These are phyloP conservation scores for Myochromella boudieri DNA, from an alignment of 768 basidiomycete genomes.

Conservation along the genomic window DNA sequence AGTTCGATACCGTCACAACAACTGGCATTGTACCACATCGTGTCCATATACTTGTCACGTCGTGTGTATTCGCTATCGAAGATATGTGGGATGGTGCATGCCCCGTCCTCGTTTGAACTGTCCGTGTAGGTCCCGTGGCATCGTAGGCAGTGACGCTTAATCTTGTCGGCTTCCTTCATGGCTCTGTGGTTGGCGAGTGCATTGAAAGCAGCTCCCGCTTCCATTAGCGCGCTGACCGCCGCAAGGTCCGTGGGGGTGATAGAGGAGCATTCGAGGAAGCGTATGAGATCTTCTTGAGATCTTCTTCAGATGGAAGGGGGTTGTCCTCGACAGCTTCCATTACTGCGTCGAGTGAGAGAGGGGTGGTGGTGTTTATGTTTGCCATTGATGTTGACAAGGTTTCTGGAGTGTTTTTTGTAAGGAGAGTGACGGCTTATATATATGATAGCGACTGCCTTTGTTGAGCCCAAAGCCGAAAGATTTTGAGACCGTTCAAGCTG, in stretches of 20 bases:
- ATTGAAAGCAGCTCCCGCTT: slow-evolving; percentile 1
- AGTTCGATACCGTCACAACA: slow-evolving; percentile 3
- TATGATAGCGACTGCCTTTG: too few relatives aligned
- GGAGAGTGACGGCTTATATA: too few relatives aligned
- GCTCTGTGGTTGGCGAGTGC: slow-evolving; percentile 3
- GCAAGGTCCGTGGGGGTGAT: slow-evolving; percentile 7
- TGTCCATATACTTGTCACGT: not conserved
- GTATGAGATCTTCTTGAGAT: slow-evolving; percentile 12
- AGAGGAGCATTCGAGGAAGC: slow-evolving; percentile 4
- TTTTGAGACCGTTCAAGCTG: too few relatives aligned
- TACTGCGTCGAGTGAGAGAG: too few relatives aligned
- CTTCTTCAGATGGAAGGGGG: too few relatives aligned
- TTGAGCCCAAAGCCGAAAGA: too few relatives aligned
- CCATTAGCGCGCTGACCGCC: slow-evolving; percentile 2
- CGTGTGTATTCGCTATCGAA: slow-evolving; percentile 1
- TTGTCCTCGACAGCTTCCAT: too few relatives aligned
- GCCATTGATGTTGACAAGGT: too few relatives aligned
- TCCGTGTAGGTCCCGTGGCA: slow-evolving; percentile 15
- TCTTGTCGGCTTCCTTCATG: slow-evolving; percentile 5
- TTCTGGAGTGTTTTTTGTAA: too few relatives aligned
- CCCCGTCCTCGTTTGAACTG: slow-evolving; percentile 3
- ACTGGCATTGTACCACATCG: slow-evolving; percentile 3
- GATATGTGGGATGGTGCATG: slow-evolving; percentile 13
- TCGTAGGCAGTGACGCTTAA: slow-evolving; percentile 13
- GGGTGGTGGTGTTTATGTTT: too few relatives aligned